Evolutionary conservation across 768 basidiomycete species (phyloP).

Genomic region (Saitozyma sp.): DNA sequence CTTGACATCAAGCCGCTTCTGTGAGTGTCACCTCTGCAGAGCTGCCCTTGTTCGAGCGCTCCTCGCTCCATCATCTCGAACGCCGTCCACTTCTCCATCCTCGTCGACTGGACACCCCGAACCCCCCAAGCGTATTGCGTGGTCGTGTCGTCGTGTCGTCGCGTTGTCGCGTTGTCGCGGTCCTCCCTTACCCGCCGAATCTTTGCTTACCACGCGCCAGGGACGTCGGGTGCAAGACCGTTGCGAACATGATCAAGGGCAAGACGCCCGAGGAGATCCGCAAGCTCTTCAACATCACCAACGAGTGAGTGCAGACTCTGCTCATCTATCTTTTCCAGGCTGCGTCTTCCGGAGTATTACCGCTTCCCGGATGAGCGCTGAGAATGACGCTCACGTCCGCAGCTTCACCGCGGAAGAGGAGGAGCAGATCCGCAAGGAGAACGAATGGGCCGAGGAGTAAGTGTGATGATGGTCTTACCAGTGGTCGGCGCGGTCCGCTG

Average conservation of each 20-base stretch:
- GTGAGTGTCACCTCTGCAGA: conserved; percentile 57
- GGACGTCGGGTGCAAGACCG: conserved; percentile 49
- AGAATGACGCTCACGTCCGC: conserved; percentile 55
- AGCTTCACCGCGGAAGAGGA: conserved; percentile 99
- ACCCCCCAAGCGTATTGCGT: too few species aligned
- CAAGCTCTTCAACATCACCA: conserved; percentile 92
- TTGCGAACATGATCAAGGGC: conserved; percentile 99
- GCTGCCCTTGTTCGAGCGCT: not conserved
- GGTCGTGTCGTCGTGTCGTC: too few species aligned
- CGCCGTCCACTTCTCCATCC: too few species aligned
- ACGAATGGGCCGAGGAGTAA: conserved; percentile 60
- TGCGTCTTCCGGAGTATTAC: too few species aligned
- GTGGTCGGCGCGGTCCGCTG: not conserved
- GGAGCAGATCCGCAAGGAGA: conserved; percentile 99
- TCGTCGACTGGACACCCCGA: too few species aligned
- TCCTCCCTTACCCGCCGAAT: not conserved
- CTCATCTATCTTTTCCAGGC: not conserved
- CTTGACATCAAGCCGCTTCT: conserved; percentile 98
- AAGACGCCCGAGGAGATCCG: conserved; percentile 99
- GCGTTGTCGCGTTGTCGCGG: too few species aligned
- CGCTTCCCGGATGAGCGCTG: too few species aligned
- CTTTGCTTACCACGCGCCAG: conserved; percentile 16
- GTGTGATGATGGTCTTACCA: conserved; percentile 4
- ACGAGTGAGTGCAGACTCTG: conserved; percentile 37
- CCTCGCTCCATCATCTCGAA: not conserved